phyloP scores from a whole-genome alignment of 805 yeast genomes.

The Candida khao-thaluensis region DNA sequence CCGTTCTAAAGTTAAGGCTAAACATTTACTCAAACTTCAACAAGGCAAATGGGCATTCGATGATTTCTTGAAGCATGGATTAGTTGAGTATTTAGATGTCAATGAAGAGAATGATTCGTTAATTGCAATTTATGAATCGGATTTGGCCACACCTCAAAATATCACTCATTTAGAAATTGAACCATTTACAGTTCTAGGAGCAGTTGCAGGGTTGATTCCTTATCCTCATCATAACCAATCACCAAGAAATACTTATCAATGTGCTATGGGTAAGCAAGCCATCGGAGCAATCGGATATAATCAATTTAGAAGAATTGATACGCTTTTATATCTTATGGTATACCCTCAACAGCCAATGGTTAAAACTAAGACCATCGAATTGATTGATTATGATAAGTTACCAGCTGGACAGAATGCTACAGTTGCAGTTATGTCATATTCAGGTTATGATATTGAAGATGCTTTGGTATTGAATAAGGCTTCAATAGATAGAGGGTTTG shows the following conservation, averaged over 20 bases:
- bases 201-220: constrained; percentile 96
- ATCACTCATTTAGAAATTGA: constrained; percentile 94
- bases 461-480: constrained; percentile 93
- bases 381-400: constrained; percentile 90
- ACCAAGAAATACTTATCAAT: constrained; percentile 98
- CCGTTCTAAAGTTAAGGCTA: constrained; percentile 63
- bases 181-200: constrained; percentile 89
- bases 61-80: constrained; percentile 79
- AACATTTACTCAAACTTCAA: constrained; percentile 63
- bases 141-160: constrained; percentile 42
- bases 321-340: constrained; percentile 91
- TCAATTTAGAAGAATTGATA: constrained; percentile 93
- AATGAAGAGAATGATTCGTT: constrained; percentile 95
- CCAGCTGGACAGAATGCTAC: constrained; percentile 99
- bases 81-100: constrained; percentile 94
- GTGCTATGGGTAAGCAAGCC: constrained; percentile 99
- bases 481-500: constrained; percentile 93
- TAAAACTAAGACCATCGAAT: constrained; percentile 92
- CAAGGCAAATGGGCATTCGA: constrained; percentile 82
- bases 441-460: constrained; percentile 99
- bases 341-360: constrained; percentile 99
- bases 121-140: constrained; percentile 82
- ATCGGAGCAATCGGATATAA: constrained; percentile 98
- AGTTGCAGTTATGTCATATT: constrained; percentile 98
- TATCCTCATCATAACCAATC: constrained; percentile 99